Conservation (phyloP, 2,329 filamentous ascomycete genomes). For the Orbilia oligospora region DNA sequence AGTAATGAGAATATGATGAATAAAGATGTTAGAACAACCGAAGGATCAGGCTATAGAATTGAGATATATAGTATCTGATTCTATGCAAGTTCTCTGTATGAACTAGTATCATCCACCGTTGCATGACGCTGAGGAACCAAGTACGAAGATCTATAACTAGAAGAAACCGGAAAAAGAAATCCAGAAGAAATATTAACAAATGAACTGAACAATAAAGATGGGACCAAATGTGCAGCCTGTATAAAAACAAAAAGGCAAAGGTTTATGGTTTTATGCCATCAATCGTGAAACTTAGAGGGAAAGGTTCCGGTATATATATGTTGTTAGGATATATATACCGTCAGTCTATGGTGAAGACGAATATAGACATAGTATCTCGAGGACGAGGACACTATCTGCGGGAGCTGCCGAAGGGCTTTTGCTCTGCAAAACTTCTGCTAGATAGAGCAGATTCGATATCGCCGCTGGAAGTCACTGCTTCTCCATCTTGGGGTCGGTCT, state of each 20-base stretch:
- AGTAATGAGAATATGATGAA: background rate
- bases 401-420: background rate
- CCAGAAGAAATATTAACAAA: constrained; percentile 28
- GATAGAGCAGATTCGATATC: constrained; percentile 35
- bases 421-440: constrained; percentile 21
- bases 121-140: constrained; percentile 21
- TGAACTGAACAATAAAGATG: background rate
- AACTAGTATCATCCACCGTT: constrained; percentile 1
- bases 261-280: background rate
- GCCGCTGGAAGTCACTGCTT: constrained; percentile 10
- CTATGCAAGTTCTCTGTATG: constrained; percentile 25
- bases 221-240: background rate
- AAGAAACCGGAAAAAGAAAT: constrained; percentile 11
- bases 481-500: constrained; percentile 19
- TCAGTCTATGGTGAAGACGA: constrained; percentile 6
- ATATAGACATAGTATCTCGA: constrained; percentile 7
- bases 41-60: background rate
- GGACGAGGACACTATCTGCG: background rate
- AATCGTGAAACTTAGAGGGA: constrained; percentile 1
- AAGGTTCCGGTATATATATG: background rate
- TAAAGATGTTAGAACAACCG: background rate
- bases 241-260: background rate
- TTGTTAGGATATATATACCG: too few relatives aligned
- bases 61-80: background rate
- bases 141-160: constrained; percentile 39